phyloP scores from a whole-genome alignment of 2,329 filamentous ascomycete species.

The Paracorniculantispora psalliotae region DNA sequence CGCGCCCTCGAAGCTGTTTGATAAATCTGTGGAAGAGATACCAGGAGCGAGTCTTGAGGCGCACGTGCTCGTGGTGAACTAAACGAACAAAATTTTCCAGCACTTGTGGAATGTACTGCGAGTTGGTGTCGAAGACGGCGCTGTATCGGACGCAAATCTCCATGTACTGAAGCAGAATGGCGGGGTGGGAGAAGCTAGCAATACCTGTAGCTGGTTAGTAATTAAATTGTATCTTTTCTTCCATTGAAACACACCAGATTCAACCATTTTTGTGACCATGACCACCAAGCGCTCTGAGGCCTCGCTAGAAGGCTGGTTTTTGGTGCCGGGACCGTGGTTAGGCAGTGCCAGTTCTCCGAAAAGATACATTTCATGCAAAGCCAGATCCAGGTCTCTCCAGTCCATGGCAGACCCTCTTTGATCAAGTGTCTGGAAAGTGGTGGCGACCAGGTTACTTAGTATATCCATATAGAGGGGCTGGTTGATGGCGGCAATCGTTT shows the following conservation, averaged over 20 bases:
- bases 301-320: conserved; percentile 72
- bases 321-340: conserved; percentile 79
- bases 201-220: conserved; percentile 53
- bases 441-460: conserved; percentile 80
- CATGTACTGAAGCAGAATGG: conserved; percentile 94
- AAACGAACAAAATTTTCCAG: conserved; percentile 88
- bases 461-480: conserved; percentile 84
- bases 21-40: conserved; percentile 93
- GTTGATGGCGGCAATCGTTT: conserved; percentile 85
- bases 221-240: conserved; percentile 20
- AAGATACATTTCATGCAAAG: conserved; percentile 89
- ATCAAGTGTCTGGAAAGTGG: conserved; percentile 76
- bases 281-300: conserved; percentile 77
- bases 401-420: conserved; percentile 71
- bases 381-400: conserved; percentile 92
- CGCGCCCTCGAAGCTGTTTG: conserved; percentile 75
- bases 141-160: conserved; percentile 95
- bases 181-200: conserved; percentile 79
- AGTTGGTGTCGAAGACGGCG: conserved; percentile 83
- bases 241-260: conserved; percentile 61
- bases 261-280: conserved; percentile 95
- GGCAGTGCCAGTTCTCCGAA: conserved; percentile 93
- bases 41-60: conserved; percentile 89
- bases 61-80: conserved; percentile 81
- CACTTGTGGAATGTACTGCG: conserved; percentile 75